Evolutionary conservation across 2,329 filamentous ascomycete species (phyloP), one percentile per base, ranked within the genome.

Genomic region (Ascochyta clinopodiicola): DNA sequence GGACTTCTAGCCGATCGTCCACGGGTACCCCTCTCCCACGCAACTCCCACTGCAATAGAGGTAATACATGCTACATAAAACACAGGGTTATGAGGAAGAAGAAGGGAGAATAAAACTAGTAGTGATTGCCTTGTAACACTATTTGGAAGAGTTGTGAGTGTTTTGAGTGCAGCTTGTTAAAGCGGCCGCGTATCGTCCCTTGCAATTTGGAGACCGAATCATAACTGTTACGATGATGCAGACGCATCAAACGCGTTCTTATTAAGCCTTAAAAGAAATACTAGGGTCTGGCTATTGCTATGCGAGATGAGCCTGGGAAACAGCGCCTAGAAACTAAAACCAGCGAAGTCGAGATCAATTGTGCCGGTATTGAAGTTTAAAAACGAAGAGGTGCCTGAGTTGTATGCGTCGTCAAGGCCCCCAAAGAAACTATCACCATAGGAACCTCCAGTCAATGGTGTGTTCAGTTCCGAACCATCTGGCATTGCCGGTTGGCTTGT

Each of bases 351-450:
- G 35, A 70, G 58, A 40, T 69, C 68, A 9, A 69, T 53, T 12
- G 61, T 61, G 9, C 65, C 68, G 17, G 66, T 63, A 24, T 67
- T 62, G 32, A 71, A 69, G 44, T 69, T 67, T 24, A 71, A 37
- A 29, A 71, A 69, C 2, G 62, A 62, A 9, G 65, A 62, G 4
- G 61, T 64, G 3, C 64, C 62, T 4, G 69, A 44, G 19, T 61
- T 66, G 22, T 66, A 64, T 7, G 63, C 63, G 13, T 71, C 62
- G 6, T 68, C 66, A 19, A 70, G 66, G n/a, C 53, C 44, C 22
- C 57, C 51, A 21, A 62, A 67, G 22, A 63, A 43, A 8, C 49
- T 51, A 10, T 60, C 55, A 3, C 57, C 55, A 21, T 63, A 59
- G 1, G 56, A 38, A 6, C 51, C 39, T 22, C 54, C 51, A 27